Conservation (phyloP, 306 rosid species). For the Pachyrhizus erosus region DNA sequence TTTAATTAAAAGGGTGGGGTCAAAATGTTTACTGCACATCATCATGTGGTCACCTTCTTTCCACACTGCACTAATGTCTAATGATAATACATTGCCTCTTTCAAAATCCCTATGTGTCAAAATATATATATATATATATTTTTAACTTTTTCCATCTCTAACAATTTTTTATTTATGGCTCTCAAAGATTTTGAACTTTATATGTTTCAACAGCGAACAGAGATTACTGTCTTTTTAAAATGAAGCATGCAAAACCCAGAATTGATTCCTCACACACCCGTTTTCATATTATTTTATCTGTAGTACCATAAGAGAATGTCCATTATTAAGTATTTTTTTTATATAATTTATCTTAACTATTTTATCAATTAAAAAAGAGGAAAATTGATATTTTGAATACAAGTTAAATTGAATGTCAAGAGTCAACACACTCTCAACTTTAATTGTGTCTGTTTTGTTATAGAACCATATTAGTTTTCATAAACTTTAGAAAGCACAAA, state of each 20-base stretch:
- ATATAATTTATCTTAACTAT: not conserved
- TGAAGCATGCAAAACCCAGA: too few species aligned
- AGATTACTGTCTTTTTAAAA: not conserved
- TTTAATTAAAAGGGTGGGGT: slow-evolving; percentile 47
- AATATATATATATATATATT: too few species aligned
- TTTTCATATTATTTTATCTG: slow-evolving; percentile 7
- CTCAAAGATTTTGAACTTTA: not conserved
- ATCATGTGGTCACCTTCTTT: slow-evolving; percentile 47
- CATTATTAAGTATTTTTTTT: too few species aligned
- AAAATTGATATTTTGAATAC: not conserved
- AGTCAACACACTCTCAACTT: not conserved
- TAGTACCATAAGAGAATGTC: not conserved
- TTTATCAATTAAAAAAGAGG: not conserved
- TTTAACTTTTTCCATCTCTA: not conserved
- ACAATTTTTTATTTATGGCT: not conserved
- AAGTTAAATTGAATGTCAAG: not conserved
- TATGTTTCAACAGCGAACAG: not conserved
- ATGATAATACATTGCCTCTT: slow-evolving; percentile 39
- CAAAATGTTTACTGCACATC: slow-evolving; percentile 36
- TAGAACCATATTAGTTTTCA: slow-evolving; percentile 3
- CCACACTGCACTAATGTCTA: slow-evolving; percentile 47
- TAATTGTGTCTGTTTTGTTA: not conserved
- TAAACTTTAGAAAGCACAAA: slow-evolving; percentile 9
- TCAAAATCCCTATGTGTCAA: too few species aligned
- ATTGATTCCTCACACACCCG: slow-evolving; percentile 9